A percentile compares a stretch with the other conserved stretches of the same genome.
Evolutionary conservation across 2,329 filamentous ascomycete species (phyloP).

Genomic region (Escovopsis sp.): DNA sequence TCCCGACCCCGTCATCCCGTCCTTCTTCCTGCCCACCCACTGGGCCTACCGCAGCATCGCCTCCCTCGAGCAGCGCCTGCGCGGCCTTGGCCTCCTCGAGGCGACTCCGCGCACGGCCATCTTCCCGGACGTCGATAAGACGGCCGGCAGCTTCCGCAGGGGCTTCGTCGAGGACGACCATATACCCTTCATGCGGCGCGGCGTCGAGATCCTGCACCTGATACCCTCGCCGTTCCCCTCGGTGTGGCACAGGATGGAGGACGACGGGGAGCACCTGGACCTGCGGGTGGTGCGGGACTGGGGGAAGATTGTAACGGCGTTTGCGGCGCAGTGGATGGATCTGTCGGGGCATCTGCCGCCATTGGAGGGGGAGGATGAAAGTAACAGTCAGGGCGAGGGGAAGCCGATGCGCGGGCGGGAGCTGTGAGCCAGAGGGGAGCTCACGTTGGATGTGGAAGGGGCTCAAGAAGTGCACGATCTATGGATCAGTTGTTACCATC

Average conservation of each 20-base stretch:
- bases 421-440: too few relatives aligned
- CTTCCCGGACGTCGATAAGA: conserved; percentile 47
- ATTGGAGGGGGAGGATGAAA: too few relatives aligned
- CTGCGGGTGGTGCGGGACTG: conserved; percentile 70
- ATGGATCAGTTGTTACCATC: too few relatives aligned
- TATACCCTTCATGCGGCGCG: conserved; percentile 72
- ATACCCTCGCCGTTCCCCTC: conserved; percentile 70
- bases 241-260: conserved; percentile 76
- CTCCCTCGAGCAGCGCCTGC: conserved; percentile 56
- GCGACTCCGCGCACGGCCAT: conserved; percentile 39
- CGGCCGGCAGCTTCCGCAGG: conserved; percentile 27
- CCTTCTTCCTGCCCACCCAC: conserved; percentile 79
- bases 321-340: conserved; percentile 86
- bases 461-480: too few relatives aligned
- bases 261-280: conserved; percentile 77
- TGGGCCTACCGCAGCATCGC: conserved; percentile 81
- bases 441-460: too few relatives aligned
- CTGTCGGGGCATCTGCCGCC: conserved; percentile 30
- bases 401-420: conserved; percentile 6
- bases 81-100: conserved; percentile 49
- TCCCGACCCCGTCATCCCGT: conserved; percentile 54
- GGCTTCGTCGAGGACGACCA: conserved; percentile 70
- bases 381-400: conserved; percentile 2
- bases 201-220: conserved; percentile 77
- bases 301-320: conserved; percentile 69